A percentile compares a stretch with the other conserved stretches of the same genome.
phyloP scores from a whole-genome alignment of 108 stramenopile genomes.

The Cyclotella cryptica region DNA sequence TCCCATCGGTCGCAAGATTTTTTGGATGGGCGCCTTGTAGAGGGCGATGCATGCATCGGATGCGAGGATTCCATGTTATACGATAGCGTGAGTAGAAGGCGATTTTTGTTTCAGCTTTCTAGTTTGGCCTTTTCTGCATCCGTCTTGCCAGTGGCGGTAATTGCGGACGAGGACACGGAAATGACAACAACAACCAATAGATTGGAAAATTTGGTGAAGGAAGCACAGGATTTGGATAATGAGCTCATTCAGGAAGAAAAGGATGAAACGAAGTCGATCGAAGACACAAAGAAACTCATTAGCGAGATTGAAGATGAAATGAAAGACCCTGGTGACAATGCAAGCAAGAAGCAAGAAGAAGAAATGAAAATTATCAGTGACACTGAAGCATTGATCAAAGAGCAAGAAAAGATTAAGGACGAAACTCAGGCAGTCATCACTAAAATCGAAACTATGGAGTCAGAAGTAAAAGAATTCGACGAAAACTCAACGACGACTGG shows the following conservation, averaged over 20 bases:
- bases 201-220: conserved; percentile 32
- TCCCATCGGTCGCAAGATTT: too few relatives aligned
- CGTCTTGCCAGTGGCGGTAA: background rate
- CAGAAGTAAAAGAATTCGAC: conserved; percentile 36
- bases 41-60: too few relatives aligned
- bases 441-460: conserved; percentile 49
- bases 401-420: conserved; percentile 45
- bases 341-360: conserved; percentile 21
- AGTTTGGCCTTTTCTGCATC: background rate
- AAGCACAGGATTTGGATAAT: conserved; percentile 33
- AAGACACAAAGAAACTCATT: conserved; percentile 42
- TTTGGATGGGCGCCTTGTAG: too few relatives aligned
- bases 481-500: background rate
- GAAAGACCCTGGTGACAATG: conserved; percentile 19
- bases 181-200: conserved; percentile 10
- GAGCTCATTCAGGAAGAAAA: conserved; percentile 29
- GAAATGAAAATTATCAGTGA: conserved; percentile 17
- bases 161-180: conserved; percentile 2
- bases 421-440: conserved; percentile 52
- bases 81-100: background rate
- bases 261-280: conserved; percentile 45
- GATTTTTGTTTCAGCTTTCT: conserved; percentile 6
- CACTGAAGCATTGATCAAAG: conserved; percentile 26
- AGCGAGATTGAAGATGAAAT: conserved; percentile 42
- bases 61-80: too few relatives aligned